Evolutionary conservation across 2,329 filamentous ascomycete species (phyloP).

Genomic region (Zasmidium citrigriseum): DNA sequence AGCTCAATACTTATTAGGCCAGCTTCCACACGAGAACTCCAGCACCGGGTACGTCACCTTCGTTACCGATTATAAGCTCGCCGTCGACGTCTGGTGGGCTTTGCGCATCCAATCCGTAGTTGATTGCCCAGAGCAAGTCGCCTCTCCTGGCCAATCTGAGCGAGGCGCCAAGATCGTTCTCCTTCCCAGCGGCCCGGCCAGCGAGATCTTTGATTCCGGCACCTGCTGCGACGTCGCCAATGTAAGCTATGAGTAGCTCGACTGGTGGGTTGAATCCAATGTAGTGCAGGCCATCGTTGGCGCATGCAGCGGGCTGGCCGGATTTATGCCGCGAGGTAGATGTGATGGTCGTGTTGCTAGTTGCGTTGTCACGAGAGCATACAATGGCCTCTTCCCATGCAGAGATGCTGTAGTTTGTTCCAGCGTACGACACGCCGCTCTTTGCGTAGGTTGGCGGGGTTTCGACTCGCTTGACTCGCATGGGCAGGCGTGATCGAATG

Average conservation of each 20-base stretch:
- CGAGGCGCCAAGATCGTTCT: slow-evolving; percentile 23
- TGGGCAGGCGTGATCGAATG: slow-evolving; percentile 14
- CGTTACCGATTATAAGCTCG: slow-evolving; percentile 20
- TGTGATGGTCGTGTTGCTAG: slow-evolving; percentile 16
- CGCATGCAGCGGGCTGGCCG: slow-evolving; percentile 24
- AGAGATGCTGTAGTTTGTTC: slow-evolving; percentile 22
- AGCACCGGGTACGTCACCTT: slow-evolving; percentile 18
- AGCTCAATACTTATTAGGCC: too few relatives aligned
- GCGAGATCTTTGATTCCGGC: slow-evolving; percentile 20
- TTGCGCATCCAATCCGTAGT: slow-evolving; percentile 25
- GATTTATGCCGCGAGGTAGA: slow-evolving; percentile 24
- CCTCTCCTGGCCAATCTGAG: slow-evolving; percentile 23
- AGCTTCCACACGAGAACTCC: slow-evolving; percentile 25
- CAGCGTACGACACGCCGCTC: slow-evolving; percentile 22
- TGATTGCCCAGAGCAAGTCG: slow-evolving; percentile 27
- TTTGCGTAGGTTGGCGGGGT: slow-evolving; percentile 22
- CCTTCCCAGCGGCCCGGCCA: slow-evolving; percentile 14
- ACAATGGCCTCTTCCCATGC: slow-evolving; percentile 22
- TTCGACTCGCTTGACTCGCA: slow-evolving; percentile 24
- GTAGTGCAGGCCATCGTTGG: slow-evolving; percentile 20
- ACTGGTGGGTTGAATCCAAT: slow-evolving; percentile 25
- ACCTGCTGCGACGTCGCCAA: slow-evolving; percentile 20
- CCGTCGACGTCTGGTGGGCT: slow-evolving; percentile 15
- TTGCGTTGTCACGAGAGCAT: slow-evolving; percentile 17
- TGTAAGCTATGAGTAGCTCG: slow-evolving; percentile 22